Percentiles rank a stretch among this genome's conserved stretches.
phyloP scores from a whole-genome alignment of 2,329 filamentous ascomycete genomes.

The Alternaria sp. region DNA sequence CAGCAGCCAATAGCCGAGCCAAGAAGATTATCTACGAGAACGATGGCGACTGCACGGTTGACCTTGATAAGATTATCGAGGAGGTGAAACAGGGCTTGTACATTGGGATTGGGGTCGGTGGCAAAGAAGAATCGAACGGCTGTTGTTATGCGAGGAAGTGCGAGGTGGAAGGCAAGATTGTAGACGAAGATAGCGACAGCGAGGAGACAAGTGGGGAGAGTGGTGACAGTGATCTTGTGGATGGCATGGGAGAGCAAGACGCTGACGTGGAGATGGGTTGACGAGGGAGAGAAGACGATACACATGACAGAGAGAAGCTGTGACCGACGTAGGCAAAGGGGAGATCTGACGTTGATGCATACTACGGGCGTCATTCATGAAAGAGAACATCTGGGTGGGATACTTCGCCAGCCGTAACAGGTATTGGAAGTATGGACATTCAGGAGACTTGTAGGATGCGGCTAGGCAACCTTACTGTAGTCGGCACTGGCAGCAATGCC shows the following conservation, averaged over 20 bases:
- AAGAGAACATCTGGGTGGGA: background rate
- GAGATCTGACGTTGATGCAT: background rate
- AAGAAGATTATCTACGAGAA: slow-evolving; percentile 37
- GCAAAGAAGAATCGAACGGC: slow-evolving; percentile 17
- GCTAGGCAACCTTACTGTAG: background rate
- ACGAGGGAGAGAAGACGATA: background rate
- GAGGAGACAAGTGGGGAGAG: slow-evolving; percentile 11
- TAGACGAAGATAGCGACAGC: slow-evolving; percentile 35
- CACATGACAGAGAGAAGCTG: slow-evolving; percentile 7
- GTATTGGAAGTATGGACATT: background rate
- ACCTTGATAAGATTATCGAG: slow-evolving; percentile 37
- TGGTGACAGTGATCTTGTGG: slow-evolving; percentile 14
- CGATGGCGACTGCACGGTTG: slow-evolving; percentile 25
- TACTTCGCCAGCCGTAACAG: slow-evolving; percentile 1
- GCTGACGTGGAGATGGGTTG: slow-evolving; percentile 21
- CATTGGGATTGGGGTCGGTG: slow-evolving; percentile 33
- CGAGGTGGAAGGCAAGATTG: slow-evolving; percentile 33
- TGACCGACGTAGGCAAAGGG: background rate
- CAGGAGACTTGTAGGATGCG: background rate
- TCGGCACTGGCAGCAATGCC: background rate
- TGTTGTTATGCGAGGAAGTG: slow-evolving; percentile 35
- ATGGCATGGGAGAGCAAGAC: slow-evolving; percentile 4
- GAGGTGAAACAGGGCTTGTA: slow-evolving; percentile 32
- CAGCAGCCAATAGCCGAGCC: slow-evolving; percentile 30
- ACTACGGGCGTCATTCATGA: background rate